Conservation (phyloP, 1,284 basidiomycete species). For the Ustilago tritici region DNA sequence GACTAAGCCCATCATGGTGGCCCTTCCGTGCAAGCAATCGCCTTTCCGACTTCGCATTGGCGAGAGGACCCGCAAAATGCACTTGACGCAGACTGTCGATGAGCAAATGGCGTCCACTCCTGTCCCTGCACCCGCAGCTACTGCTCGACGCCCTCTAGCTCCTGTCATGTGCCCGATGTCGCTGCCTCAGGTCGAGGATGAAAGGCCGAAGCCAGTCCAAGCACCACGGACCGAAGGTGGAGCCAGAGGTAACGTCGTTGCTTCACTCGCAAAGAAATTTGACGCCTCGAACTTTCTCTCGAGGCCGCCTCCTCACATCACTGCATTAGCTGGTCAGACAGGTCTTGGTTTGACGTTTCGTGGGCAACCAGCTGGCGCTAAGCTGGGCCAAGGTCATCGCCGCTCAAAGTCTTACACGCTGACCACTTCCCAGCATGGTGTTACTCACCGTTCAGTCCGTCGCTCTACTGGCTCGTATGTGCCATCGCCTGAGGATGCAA, state of each 20-base stretch:
- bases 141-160: slow-evolving; percentile 8
- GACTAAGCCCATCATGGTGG: neutral
- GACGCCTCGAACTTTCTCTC: slow-evolving; percentile 33
- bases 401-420: slow-evolving; percentile 39
- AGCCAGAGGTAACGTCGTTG: slow-evolving; percentile 28
- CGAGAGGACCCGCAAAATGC: neutral
- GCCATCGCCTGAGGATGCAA: slow-evolving; percentile 8
- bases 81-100: neutral
- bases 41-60: slow-evolving; percentile 34
- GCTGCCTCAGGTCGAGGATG: slow-evolving; percentile 8
- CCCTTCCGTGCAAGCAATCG: slow-evolving; percentile 22
- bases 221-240: neutral
- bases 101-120: slow-evolving; percentile 24
- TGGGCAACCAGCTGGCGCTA: slow-evolving; percentile 10
- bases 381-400: slow-evolving; percentile 32
- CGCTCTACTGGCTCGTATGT: slow-evolving; percentile 33
- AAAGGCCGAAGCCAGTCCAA: neutral
- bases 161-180: slow-evolving; percentile 9
- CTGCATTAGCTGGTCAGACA: slow-evolving; percentile 12
- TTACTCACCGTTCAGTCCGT: slow-evolving; percentile 5
- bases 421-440: slow-evolving; percentile 4
- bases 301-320: slow-evolving; percentile 27
- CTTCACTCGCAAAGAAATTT: slow-evolving; percentile 47
- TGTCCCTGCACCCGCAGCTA: slow-evolving; percentile 12
- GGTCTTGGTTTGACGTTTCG: slow-evolving; percentile 25